phyloP scores from a whole-genome alignment of 768 basidiomycete species.

The Tephrocybe sp. region DNA sequence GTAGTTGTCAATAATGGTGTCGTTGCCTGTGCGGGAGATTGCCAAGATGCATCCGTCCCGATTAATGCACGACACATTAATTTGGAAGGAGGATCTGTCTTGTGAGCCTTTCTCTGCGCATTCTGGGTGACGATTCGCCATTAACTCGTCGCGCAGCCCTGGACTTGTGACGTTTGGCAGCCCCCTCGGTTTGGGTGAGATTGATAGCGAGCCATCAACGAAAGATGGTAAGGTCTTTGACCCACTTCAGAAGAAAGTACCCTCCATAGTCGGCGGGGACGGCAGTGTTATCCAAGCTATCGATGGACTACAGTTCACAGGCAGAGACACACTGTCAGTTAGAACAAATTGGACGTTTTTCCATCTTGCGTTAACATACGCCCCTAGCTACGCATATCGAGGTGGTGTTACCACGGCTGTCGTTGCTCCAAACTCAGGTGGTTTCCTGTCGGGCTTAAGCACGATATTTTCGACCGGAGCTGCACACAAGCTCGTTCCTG shows the following conservation, averaged over 20 bases:
- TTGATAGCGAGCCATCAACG: slow-evolving; percentile 64
- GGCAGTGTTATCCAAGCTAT: slow-evolving; percentile 53
- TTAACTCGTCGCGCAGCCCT: too few relatives aligned
- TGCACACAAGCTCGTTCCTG: slow-evolving; percentile 54
- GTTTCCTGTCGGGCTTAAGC: slow-evolving; percentile 64
- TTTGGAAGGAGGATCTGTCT: slow-evolving; percentile 66
- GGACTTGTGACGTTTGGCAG: slow-evolving; percentile 72
- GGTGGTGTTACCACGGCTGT: slow-evolving; percentile 60
- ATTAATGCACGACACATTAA: slow-evolving; percentile 42
- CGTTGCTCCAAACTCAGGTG: slow-evolving; percentile 50
- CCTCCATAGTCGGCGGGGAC: slow-evolving; percentile 50
- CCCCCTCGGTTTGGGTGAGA: slow-evolving; percentile 67
- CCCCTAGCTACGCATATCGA: slow-evolving; percentile 60
- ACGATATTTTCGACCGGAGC: slow-evolving; percentile 63
- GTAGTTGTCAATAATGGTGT: slow-evolving; percentile 44
- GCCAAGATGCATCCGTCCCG: slow-evolving; percentile 5
- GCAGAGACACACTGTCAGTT: slow-evolving; percentile 67
- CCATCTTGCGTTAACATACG: not conserved
- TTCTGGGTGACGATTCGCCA: too few relatives aligned
- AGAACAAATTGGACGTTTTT: not conserved
- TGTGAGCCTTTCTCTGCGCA: not conserved
- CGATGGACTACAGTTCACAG: slow-evolving; percentile 68
- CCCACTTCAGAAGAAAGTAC: slow-evolving; percentile 42
- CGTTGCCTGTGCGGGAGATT: slow-evolving; percentile 46
- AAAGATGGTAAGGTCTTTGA: slow-evolving; percentile 63